Base-by-base conservation (phyloP, 2,329 filamentous ascomycete species). In the Penicillium sp. region DNA sequence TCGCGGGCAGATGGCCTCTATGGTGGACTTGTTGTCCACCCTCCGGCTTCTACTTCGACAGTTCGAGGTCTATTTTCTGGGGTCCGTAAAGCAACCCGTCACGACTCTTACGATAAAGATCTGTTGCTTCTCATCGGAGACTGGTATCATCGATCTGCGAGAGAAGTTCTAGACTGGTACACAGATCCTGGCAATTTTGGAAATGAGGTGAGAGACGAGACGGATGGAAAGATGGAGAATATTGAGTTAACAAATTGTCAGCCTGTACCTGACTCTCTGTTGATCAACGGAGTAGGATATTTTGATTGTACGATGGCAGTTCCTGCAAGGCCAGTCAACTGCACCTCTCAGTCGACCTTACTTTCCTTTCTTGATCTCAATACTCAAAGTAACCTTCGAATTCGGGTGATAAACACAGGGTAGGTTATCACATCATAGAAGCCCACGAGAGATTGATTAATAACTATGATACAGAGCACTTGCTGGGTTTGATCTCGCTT, bases 241-340 rank as follows among this genome's bases (percentile, higher is more conserved):
- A 8, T 6, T 6, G 24, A 36, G 45, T 34, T 44, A 31, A 45
- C 24, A 39, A 5, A 36, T 18, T 50, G 2, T 4, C 32, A 81
- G 76, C 79, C 79, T 3, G 75, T 77, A 8, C 79, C 80, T 2
- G 77, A 80, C 49, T 80, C 77, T 0, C 56, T 82, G 1, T 57
- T 82, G 1, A 61, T 82, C 27, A 81, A 82, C 57, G 79, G 79
- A 18, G 61, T 60, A 4, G 80, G 80, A 1, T 56, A 59, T 6
- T 82, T 79, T 51, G 64, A 76, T 21, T 82, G 79, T 58, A 72
- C 72, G 1, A 76, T 74, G 72, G 76, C 77, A 14, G 71, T 78
- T 1, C 74, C 76, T 47, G 75, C 76, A 16, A 66, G 73, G 5
- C 78, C 78, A 3, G 59, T 81, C 3, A 71, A 82, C 52, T 82